Percentiles rank a stretch among this genome's conserved stretches.
phyloP scores from a whole-genome alignment of 1,284 basidiomycete species.

The Rhodotorula sp. region DNA sequence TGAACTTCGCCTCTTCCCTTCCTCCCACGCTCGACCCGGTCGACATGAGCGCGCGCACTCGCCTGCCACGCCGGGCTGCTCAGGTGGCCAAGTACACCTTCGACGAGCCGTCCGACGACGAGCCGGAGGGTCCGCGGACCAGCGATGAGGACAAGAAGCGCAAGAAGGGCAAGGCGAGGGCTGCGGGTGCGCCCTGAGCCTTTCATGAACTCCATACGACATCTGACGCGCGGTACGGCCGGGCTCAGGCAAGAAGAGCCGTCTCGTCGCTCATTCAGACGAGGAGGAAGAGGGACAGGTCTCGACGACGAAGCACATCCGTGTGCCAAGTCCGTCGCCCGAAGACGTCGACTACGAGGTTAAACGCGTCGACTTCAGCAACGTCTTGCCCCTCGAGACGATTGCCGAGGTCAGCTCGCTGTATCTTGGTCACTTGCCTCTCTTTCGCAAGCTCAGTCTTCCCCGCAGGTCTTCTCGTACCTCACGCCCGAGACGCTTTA shows the following conservation, averaged over 20 bases:
- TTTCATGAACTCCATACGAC: accelerated
- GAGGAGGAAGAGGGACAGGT: neutral
- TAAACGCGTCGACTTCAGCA: neutral
- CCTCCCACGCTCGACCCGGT: neutral
- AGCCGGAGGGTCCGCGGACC: neutral
- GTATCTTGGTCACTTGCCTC: neutral
- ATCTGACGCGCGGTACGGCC: neutral
- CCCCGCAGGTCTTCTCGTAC: slow-evolving; percentile 11
- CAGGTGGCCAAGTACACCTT: neutral
- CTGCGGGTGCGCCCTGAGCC: neutral
- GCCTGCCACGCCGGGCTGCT: neutral
- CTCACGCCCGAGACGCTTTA: slow-evolving; percentile 1
- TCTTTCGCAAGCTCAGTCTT: neutral
- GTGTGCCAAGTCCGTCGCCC: neutral
- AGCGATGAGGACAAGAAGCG: neutral
- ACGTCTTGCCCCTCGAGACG: neutral
- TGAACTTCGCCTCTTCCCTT: no score
- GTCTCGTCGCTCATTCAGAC: neutral
- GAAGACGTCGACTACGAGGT: neutral
- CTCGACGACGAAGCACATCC: neutral
- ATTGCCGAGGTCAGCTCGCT: neutral
- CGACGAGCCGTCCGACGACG: neutral
- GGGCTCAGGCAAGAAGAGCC: neutral
- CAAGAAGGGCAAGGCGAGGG: neutral
- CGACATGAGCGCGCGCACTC: neutral